These are phyloP conservation scores for Gynostemma pentaphyllum DNA, from an alignment of 306 rosid genomes.

Conservation along the genomic window DNA sequence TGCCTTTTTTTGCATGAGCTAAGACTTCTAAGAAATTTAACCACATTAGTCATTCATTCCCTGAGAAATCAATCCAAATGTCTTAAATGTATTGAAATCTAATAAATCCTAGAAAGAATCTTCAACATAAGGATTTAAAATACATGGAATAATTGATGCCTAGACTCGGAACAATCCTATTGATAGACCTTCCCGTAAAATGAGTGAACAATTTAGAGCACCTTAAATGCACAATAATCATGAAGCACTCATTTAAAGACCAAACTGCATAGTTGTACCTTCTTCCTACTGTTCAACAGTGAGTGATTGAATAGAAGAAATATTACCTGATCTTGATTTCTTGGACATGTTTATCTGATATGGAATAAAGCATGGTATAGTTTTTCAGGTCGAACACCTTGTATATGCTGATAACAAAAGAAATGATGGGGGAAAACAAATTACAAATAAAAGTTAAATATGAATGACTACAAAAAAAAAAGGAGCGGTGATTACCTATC, in stretches of 20 bases:
- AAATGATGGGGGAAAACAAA: not conserved
- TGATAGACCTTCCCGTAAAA: not conserved
- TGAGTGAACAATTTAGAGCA: too few species aligned
- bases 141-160: not conserved
- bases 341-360: constrained; percentile 72
- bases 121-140: too few species aligned
- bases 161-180: constrained; percentile 3
- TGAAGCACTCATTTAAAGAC: not conserved
- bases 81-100: too few species aligned
- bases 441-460: constrained; percentile 11
- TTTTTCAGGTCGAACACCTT: constrained; percentile 89
- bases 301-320: not conserved
- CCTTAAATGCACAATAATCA: not conserved
- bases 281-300: not conserved
- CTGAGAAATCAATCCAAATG: too few species aligned
- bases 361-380: constrained; percentile 82
- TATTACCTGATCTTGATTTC: constrained; percentile 83
- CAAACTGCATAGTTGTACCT: not conserved
- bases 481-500: constrained; percentile 38
- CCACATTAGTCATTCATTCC: too few species aligned
- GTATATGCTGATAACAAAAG: constrained; percentile 54
- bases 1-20: not conserved
- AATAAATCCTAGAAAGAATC: too few species aligned
- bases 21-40: too few species aligned
- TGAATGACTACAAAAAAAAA: not conserved